These are phyloP conservation scores for Rhynchospora pubera DNA, from an alignment of 176 grass and related monocot genomes.

Conservation along the genomic window DNA sequence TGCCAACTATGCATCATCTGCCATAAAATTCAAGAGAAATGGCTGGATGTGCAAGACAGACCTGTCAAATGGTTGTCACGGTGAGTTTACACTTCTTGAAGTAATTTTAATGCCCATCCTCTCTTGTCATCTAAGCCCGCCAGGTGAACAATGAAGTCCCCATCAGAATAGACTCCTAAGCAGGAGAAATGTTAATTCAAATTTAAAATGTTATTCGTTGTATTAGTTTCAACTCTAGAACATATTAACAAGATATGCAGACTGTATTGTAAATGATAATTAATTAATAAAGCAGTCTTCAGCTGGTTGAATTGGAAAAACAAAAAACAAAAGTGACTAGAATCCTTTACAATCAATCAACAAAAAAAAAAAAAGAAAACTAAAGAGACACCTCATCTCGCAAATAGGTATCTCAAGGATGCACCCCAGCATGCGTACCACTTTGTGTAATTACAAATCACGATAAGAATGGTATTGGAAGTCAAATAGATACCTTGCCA, in stretches of 20 bases:
- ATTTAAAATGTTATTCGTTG: no score
- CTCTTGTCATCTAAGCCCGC: slow-evolving; percentile 79
- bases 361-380: background rate
- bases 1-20: background rate
- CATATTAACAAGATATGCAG: background rate
- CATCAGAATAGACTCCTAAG: slow-evolving; percentile 76
- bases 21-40: background rate
- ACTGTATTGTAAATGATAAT: background rate
- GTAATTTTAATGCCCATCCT: slow-evolving; percentile 56
- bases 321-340: background rate
- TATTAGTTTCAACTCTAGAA: background rate
- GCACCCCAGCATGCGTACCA: background rate
- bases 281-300: background rate
- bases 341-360: background rate
- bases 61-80: slow-evolving; percentile 5
- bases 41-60: background rate
- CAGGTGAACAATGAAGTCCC: slow-evolving; percentile 86
- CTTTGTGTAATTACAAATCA: background rate
- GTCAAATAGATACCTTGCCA: slow-evolving; percentile 58
- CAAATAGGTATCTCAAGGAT: background rate
- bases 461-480: background rate
- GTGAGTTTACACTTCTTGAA: slow-evolving; percentile 25
- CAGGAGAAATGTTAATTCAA: background rate
- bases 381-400: background rate
- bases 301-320: background rate